phyloP scores from a whole-genome alignment of 768 basidiomycete species.

The Clavulina sp. region DNA sequence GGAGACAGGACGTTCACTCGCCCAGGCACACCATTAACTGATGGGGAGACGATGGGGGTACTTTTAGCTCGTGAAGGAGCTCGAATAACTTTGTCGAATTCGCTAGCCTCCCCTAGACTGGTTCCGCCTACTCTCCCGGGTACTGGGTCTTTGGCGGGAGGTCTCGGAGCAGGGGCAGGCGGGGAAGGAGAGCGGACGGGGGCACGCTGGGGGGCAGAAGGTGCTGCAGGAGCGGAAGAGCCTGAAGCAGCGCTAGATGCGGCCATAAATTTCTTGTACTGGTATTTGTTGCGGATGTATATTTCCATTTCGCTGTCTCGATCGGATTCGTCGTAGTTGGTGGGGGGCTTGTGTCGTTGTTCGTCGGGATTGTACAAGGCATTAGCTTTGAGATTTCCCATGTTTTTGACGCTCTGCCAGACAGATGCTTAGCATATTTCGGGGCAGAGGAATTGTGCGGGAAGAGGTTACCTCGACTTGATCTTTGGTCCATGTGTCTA shows the following conservation, averaged over 20 bases:
- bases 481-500: constrained; percentile 78
- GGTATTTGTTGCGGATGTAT: constrained; percentile 61
- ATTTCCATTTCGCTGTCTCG: constrained; percentile 82
- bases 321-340: constrained; percentile 58
- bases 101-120: neutral
- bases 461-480: constrained; percentile 54
- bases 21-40: neutral
- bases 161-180: no score
- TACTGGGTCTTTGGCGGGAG: neutral
- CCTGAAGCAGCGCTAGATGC: neutral
- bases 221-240: neutral
- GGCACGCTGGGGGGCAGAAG: no score
- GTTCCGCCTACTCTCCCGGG: neutral
- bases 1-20: neutral
- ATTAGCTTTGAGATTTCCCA: constrained; percentile 74
- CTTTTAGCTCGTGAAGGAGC: constrained; percentile 2
- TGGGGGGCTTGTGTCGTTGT: constrained; percentile 59
- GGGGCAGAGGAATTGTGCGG: constrained; percentile 6
- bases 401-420: constrained; percentile 52
- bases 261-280: constrained; percentile 51
- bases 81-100: neutral
- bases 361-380: constrained; percentile 71
- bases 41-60: neutral
- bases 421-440: constrained; percentile 12
- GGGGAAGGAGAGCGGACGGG: no score